These are phyloP conservation scores for Sporothrix brasiliensis DNA, from an alignment of 2,329 filamentous ascomycete species.

Conservation along the genomic window DNA sequence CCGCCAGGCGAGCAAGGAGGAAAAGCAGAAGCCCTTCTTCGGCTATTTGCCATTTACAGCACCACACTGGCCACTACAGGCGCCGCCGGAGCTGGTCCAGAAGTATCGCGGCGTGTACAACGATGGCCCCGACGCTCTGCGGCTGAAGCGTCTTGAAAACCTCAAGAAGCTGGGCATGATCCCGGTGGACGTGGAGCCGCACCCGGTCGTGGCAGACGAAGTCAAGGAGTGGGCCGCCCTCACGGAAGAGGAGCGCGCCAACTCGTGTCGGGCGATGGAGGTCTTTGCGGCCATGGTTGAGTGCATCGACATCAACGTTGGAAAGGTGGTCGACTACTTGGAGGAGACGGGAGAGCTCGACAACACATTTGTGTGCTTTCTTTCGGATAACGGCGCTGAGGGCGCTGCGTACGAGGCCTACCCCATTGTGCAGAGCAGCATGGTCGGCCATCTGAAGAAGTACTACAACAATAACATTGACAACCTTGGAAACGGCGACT, in stretches of 20 bases:
- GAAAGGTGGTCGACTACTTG: slow-evolving; percentile 60
- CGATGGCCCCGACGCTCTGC: slow-evolving; percentile 61
- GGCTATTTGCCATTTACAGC: slow-evolving; percentile 64
- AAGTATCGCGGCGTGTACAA: slow-evolving; percentile 64
- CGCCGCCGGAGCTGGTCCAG: slow-evolving; percentile 53
- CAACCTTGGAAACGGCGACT: slow-evolving; percentile 57
- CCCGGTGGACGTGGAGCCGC: slow-evolving; percentile 52
- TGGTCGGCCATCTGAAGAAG: slow-evolving; percentile 45
- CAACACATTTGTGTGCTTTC: slow-evolving; percentile 50
- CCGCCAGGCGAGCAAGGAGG: slow-evolving; percentile 42
- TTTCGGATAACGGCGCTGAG: slow-evolving; percentile 35
- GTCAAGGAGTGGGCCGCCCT: slow-evolving; percentile 54
- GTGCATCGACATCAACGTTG: slow-evolving; percentile 62
- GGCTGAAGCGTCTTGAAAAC: slow-evolving; percentile 52
- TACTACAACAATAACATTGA: slow-evolving; percentile 61
- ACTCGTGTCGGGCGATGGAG: slow-evolving; percentile 60
- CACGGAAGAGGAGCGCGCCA: slow-evolving; percentile 50
- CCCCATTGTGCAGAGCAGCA: slow-evolving; percentile 36
- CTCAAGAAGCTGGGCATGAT: slow-evolving; percentile 54
- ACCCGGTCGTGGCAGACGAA: slow-evolving; percentile 53
- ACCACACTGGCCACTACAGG: slow-evolving; percentile 59
- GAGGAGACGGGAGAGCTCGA: slow-evolving; percentile 60
- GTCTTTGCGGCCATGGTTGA: slow-evolving; percentile 67
- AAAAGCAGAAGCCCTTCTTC: slow-evolving; percentile 55
- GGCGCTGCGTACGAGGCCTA: slow-evolving; percentile 30